Evolutionary conservation across 202 grass and related monocot genomes (phyloP).

Genomic region (Digitaria exilis): DNA sequence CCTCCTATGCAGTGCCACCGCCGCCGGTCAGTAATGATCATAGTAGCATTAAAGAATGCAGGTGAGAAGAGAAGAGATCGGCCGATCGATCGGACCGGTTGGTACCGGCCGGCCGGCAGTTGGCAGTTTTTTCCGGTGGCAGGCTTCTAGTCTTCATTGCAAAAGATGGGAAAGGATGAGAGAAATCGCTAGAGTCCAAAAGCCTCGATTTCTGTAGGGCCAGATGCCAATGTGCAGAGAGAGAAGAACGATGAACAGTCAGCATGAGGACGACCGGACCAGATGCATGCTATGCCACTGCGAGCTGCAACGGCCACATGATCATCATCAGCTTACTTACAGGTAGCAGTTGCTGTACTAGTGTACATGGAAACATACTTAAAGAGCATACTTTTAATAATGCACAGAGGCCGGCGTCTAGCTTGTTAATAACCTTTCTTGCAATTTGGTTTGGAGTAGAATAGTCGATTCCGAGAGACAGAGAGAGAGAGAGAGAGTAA

Average conservation of each 20-base stretch:
- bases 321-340: background rate
- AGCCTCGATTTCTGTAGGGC: conserved; percentile 38
- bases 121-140: conserved; percentile 50
- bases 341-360: background rate
- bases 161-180: background rate
- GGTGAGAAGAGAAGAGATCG: background rate
- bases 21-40: background rate
- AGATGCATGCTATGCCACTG: background rate
- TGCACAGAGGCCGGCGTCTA: background rate
- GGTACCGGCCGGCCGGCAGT: conserved; percentile 13
- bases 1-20: conserved; percentile 2
- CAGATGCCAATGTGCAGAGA: conserved; percentile 27
- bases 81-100: background rate
- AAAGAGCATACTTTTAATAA: background rate
- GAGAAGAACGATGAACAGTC: too few relatives aligned
- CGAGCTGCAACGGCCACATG: conserved; percentile 16
- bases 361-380: background rate
- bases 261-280: too few relatives aligned
- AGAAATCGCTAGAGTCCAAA: conserved; percentile 36
- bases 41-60: conserved; percentile 34
- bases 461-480: background rate
- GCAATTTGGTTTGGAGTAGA: background rate
- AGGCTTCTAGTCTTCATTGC: background rate
- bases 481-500: background rate
- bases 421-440: background rate